These are phyloP conservation scores for Bolboschoenoplectus hybrid DNA, from an alignment of 202 grass and related monocot genomes.

Conservation along the genomic window DNA sequence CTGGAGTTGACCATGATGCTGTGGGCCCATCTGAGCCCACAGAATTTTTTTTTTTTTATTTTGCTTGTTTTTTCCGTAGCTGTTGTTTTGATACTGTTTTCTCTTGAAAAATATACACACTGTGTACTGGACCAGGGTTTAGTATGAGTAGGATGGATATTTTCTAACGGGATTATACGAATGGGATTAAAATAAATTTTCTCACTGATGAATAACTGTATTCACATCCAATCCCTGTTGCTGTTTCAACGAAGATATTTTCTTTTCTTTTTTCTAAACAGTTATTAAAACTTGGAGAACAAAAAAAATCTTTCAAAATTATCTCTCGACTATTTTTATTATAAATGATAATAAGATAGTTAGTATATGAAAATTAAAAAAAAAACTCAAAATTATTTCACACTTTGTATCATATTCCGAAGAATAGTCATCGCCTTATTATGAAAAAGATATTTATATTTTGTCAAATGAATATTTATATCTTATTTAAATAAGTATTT, in stretches of 20 bases:
- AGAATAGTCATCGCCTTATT: no score
- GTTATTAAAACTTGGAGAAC: no score
- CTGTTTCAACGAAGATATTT: neutral
- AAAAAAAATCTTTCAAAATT: no score
- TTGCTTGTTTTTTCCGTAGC: neutral
- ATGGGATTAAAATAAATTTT: no score
- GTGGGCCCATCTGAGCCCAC: neutral
- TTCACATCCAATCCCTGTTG: neutral
- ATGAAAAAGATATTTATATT: no score
- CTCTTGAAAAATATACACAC: neutral
- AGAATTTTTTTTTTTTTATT: neutral
- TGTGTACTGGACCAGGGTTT: neutral
- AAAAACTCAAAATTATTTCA: no score
- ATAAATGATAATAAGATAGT: no score
- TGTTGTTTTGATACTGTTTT: constrained; percentile 19
- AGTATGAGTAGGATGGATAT: neutral
- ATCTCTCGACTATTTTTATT: no score
- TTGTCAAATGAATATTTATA: no score
- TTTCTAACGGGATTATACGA: neutral
- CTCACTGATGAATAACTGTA: neutral
- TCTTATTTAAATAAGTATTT: no score
- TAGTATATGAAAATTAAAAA: no score
- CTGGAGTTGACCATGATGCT: constrained; percentile 24
- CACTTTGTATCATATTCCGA: no score
- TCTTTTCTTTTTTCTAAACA: neutral